phyloP scores from a whole-genome alignment of 768 basidiomycete genomes.

The Boletus barrowsii region DNA sequence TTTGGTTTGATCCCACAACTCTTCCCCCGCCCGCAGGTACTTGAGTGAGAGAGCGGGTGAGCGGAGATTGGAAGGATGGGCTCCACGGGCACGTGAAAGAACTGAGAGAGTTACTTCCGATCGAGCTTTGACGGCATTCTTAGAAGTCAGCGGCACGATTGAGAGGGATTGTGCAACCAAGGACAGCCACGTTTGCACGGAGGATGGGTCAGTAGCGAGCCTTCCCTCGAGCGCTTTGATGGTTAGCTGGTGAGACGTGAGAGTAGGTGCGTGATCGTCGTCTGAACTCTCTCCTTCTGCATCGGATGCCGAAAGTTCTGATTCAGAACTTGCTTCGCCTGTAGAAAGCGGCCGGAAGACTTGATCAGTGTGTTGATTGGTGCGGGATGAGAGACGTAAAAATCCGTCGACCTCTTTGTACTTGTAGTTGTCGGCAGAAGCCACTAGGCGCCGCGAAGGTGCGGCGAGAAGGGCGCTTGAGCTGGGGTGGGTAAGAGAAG shows the following conservation, averaged over 20 bases:
- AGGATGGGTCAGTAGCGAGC: slow-evolving; percentile 49
- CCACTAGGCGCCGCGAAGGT: slow-evolving; percentile 46
- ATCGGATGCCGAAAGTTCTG: slow-evolving; percentile 34
- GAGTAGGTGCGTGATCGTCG: slow-evolving; percentile 29
- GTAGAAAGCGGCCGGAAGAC: slow-evolving; percentile 52
- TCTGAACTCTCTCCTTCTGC: slow-evolving; percentile 35
- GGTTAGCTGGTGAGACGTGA: slow-evolving; percentile 57
- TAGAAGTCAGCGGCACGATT: slow-evolving; percentile 57
- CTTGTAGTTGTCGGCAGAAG: slow-evolving; percentile 38
- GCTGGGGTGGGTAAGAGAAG: slow-evolving; percentile 55
- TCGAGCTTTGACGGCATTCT: slow-evolving; percentile 65
- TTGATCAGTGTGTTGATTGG: slow-evolving; percentile 32
- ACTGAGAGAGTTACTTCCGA: slow-evolving; percentile 71
- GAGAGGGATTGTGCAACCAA: slow-evolving; percentile 63
- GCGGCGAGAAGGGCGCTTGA: slow-evolving; percentile 52
- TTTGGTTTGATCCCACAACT: slow-evolving; percentile 61
- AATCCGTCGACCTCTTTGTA: slow-evolving; percentile 69
- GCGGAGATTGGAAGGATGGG: slow-evolving; percentile 47
- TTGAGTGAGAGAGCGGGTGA: slow-evolving; percentile 55
- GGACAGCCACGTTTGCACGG: slow-evolving; percentile 57
- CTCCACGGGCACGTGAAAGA: slow-evolving; percentile 58
- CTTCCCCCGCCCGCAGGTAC: slow-evolving; percentile 71
- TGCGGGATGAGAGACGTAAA: slow-evolving; percentile 51
- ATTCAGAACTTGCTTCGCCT: slow-evolving; percentile 28
- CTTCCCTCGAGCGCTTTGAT: slow-evolving; percentile 57